phyloP scores from a whole-genome alignment of 176 grass and related monocot species.

The Leersia perrieri region DNA sequence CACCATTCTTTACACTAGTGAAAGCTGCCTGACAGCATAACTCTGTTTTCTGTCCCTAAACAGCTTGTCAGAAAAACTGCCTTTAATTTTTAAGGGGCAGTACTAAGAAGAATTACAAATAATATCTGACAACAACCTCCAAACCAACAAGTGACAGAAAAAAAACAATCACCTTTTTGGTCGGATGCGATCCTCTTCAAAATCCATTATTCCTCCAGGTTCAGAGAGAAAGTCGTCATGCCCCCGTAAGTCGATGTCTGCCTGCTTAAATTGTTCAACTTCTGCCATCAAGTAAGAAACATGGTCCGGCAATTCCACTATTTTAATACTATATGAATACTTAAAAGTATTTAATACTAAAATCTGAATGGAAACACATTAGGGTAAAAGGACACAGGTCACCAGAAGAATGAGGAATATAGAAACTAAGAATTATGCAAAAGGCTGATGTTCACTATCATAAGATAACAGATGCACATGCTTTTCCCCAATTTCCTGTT shows the following conservation, averaged over 20 bases:
- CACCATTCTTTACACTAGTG: not conserved
- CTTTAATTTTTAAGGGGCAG: not conserved
- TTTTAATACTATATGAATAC: constrained; percentile 49
- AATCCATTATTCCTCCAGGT: constrained; percentile 96
- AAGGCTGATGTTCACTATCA: not conserved
- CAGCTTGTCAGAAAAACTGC: not conserved
- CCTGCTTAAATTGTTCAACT: constrained; percentile 97
- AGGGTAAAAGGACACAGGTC: not conserved
- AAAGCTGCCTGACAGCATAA: not conserved
- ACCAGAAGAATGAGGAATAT: constrained; percentile 11
- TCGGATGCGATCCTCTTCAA: constrained; percentile 95
- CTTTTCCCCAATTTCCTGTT: not conserved
- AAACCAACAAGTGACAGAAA: not conserved
- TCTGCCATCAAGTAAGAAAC: constrained; percentile 94
- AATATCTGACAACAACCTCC: not conserved
- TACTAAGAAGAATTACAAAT: not conserved
- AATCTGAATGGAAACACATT: not conserved
- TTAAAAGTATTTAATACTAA: constrained; percentile 18
- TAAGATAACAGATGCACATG: not conserved
- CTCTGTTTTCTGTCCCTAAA: not conserved
- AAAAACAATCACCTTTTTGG: constrained; percentile 75
- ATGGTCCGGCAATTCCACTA: constrained; percentile 68
- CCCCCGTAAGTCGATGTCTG: constrained; percentile 77
- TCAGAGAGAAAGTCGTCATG: constrained; percentile 82
- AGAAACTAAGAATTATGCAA: not conserved